Evolutionary conservation across 2,329 filamentous ascomycete genomes (phyloP).

Genomic region (Calonectria naviculata): DNA sequence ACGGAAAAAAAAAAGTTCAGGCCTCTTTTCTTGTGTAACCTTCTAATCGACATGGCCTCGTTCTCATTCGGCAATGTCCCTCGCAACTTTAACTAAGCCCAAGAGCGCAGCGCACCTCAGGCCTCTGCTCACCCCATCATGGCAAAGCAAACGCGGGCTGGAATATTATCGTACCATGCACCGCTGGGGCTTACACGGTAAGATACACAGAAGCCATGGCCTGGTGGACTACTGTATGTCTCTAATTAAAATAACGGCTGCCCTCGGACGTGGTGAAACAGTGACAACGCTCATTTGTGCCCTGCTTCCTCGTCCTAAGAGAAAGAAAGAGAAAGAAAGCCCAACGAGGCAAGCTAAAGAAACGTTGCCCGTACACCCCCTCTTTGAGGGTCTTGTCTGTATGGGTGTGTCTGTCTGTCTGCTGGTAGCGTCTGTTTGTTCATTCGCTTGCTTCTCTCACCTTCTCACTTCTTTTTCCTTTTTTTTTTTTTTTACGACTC

Average conservation of each 20-base stretch:
- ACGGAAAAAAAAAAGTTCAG: background rate
- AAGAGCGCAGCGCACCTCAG: background rate
- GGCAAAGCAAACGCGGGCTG: background rate
- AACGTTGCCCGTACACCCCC: background rate
- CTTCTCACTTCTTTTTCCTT: background rate
- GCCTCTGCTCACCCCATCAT: background rate
- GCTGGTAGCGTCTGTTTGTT: background rate
- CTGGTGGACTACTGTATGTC: background rate
- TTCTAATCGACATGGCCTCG: background rate
- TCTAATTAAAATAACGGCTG: slow-evolving; percentile 5
- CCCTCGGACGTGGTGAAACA: slow-evolving; percentile 5
- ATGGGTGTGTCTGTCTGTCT: background rate
- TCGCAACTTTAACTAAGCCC: background rate
- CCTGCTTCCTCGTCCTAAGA: background rate
- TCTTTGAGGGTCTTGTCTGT: background rate
- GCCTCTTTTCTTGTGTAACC: slow-evolving; percentile 4
- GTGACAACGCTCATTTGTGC: slow-evolving; percentile 4
- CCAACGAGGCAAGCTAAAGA: background rate
- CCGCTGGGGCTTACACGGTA: background rate
- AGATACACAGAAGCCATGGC: background rate
- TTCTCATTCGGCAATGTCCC: background rate
- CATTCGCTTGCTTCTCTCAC: background rate
- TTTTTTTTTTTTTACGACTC: background rate
- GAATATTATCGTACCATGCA: slow-evolving; percentile 5
- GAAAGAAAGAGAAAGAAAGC: background rate